Base-by-base conservation (phyloP, 495 filamentous ascomycete genomes). In the Parathielavia appendiculata region DNA sequence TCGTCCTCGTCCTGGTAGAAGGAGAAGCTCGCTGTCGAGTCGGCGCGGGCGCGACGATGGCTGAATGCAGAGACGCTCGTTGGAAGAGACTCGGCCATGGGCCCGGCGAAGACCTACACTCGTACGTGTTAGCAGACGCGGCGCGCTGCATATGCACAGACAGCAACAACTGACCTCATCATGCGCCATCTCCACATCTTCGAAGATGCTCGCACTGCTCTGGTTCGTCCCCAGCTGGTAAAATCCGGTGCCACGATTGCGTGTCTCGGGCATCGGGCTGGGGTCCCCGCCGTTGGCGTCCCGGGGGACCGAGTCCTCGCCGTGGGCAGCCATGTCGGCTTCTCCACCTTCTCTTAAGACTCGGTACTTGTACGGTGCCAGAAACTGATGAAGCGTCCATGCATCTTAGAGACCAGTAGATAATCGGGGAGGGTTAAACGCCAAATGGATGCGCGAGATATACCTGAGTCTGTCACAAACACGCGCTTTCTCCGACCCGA, bases 151-250 rank as follows among this genome's bases (percentile, higher is more conserved):
- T n/a, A 32, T 35, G 45, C 47, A 19, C 10, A n/a, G 12, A 5
- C 2, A 19, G 16, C n/a, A 22, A 7, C 54, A 57, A 58, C 77
- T 49, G 62, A 92, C 90, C 81, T 97, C 92, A 69, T 96, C 88
- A 46, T 92, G 90, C 26, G 93, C 95, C 93, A 99, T 99, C 69
- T 96, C 93, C n/a, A 99, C 92, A 69, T 97, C 92, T 36, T 88
- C 89, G 40, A 95, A 83, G 63, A 96, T 84, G 71, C 89, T 95
- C 41, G 86, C 76, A 70, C 80, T 89, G 80, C 91, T 96, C 68
- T 86, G 78, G 69, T 90, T 87, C 35, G 89, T 89, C 55, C 81
- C 81, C 44, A 88, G 81, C 26, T 87, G 79, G 60, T 79, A 81
- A 36, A 78, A 69, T 11, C 62, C 56, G 23, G 64, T 58, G 65